phyloP scores from a whole-genome alignment of 805 yeast species.

The Ascoidea tarda region DNA sequence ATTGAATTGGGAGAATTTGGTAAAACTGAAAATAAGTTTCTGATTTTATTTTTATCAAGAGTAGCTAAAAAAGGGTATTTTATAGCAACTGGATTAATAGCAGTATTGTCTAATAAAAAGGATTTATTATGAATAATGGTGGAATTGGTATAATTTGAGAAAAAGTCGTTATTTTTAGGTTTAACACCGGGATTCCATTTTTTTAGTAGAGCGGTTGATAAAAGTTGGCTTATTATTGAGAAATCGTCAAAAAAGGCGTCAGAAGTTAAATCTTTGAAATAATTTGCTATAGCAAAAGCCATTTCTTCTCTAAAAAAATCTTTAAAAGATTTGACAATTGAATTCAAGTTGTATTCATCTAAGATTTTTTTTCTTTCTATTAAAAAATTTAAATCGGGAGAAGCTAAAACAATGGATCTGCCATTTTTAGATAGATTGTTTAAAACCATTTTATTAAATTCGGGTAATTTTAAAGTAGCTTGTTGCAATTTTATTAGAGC shows the following conservation, averaged over 20 bases:
- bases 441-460: constrained; percentile 64
- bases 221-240: constrained; percentile 28
- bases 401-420: constrained; percentile 51
- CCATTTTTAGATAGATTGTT: constrained; percentile 49
- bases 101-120: too few relatives aligned
- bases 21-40: not conserved
- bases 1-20: constrained; percentile 2
- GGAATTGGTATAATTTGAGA: not conserved
- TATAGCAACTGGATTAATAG: too few relatives aligned
- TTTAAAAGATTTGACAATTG: constrained; percentile 50
- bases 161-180: constrained; percentile 6
- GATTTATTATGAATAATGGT: too few relatives aligned
- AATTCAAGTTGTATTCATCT: constrained; percentile 48
- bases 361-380: constrained; percentile 40
- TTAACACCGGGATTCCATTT: constrained; percentile 47
- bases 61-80: constrained; percentile 1
- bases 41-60: constrained; percentile 10
- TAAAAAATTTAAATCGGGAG: constrained; percentile 34
- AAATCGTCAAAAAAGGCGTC: constrained; percentile 39
- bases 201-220: constrained; percentile 43
- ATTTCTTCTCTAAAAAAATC: constrained; percentile 71
- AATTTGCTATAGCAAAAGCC: constrained; percentile 56
- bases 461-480: constrained; percentile 48
- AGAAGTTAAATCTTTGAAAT: constrained; percentile 47
- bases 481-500: constrained; percentile 50